phyloP scores from a whole-genome alignment of 352 stramenopile genomes.

The Aphanomyces stellatus region DNA sequence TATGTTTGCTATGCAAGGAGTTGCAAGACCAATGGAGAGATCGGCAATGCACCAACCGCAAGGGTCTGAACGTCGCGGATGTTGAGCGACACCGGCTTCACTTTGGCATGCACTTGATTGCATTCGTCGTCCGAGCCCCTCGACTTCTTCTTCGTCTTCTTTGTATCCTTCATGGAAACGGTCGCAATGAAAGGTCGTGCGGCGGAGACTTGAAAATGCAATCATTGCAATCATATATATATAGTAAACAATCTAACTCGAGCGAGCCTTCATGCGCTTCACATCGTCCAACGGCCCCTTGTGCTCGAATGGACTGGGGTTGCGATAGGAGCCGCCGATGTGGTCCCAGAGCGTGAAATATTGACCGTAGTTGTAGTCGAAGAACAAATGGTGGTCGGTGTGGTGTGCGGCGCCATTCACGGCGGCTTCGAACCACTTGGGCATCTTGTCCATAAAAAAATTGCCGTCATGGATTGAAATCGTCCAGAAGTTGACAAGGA shows the following conservation, averaged over 20 bases:
- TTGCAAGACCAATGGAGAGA: not conserved
- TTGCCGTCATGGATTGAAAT: slow-evolving; percentile 68
- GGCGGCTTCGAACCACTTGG: slow-evolving; percentile 21
- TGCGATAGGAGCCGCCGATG: slow-evolving; percentile 49
- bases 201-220: no score
- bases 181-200: no score
- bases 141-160: not conserved
- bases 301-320: slow-evolving; percentile 25
- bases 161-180: no score
- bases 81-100: not conserved
- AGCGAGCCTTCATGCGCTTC: slow-evolving; percentile 16
- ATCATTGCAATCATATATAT: no score
- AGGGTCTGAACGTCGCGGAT: not conserved
- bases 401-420: slow-evolving; percentile 62
- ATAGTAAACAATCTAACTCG: not conserved
- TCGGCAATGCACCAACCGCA: not conserved
- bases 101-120: no score
- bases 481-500: slow-evolving; percentile 65
- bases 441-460: slow-evolving; percentile 42
- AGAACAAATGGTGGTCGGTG: slow-evolving; percentile 52
- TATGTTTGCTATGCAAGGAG: not conserved
- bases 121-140: not conserved
- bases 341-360: slow-evolving; percentile 74
- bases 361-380: slow-evolving; percentile 67
- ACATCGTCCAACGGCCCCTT: slow-evolving; percentile 21